Base-by-base conservation (phyloP, 139 green algal species). In the Ettlia oleoabundans region DNA sequence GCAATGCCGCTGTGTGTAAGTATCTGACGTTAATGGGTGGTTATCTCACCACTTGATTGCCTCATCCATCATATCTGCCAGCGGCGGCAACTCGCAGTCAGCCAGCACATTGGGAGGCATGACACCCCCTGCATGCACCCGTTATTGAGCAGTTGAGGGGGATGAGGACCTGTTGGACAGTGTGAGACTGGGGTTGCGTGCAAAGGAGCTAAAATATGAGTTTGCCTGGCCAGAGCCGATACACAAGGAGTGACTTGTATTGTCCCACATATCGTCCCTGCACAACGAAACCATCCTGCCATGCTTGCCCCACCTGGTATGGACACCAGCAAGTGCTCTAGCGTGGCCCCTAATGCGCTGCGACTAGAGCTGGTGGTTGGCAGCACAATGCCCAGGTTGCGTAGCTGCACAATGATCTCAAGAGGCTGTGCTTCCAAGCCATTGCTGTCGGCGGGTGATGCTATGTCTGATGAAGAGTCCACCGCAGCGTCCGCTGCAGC, bases 401-500 rank as follows among this genome's bases (percentile, higher is more conserved):
- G 67, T 30, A 92, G 41, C 38, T 90, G 77, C n/a, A 92, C 65
- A 24, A 86, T 38, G 8, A 92, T 47, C 33, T 88, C 58, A 28
- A 91, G 47, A 6, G 87, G 81, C 18, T 52, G 65, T 42, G 6
- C 35, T n/a, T n/a, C n/a, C n/a, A n/a, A n/a, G n/a, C n/a, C n/a
- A n/a, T n/a, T n/a, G n/a, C n/a, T n/a, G n/a, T n/a, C n/a, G n/a
- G n/a, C n/a, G n/a, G n/a, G n/a, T n/a, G n/a, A n/a, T n/a, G n/a
- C n/a, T n/a, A n/a, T n/a, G n/a, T n/a, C n/a, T n/a, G n/a, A n/a
- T n/a, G n/a, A n/a, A 21, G 61, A 53, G 13, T 41, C 19, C 0
- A 33, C 33, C 62, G 52, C 61, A 3, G 15, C 58, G 5, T 15
- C 58, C 0, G 58, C 75, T 9, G 30, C 75, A 0, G 75, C 73